Base-by-base conservation (phyloP, 164 flowering plant species). In the Macadamia tetraphylla region DNA sequence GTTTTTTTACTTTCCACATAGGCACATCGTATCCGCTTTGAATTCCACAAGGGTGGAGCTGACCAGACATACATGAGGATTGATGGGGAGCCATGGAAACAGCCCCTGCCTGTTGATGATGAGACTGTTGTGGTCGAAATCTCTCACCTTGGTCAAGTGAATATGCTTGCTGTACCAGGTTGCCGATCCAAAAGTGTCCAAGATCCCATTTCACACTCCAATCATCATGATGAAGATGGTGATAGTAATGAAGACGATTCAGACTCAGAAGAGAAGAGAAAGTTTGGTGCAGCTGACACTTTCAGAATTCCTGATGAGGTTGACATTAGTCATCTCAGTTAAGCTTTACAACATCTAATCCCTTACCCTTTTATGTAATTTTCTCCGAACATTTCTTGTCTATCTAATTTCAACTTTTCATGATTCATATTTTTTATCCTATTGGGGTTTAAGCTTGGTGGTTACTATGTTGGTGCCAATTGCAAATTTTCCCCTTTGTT, bases 31-130 rank as follows among this genome's bases (percentile, higher is more conserved):
- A 76, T 94, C 14, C 86, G 90, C n/a, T 94, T 94, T 56, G 94
- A 91, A 81, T 91, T 94, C 65, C 84, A 76, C 58, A 91, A 87
- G 65, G 94, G 93, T 46, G 88, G 80, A 40, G 83, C 89, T n/a
- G 84, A 84, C 43, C 82, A 82, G 29, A 87, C 94, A 3, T 88
- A 66, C 82, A 91, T 94, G 98, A 89, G 98, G 70, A 80, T 94
- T 5, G 98, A 94, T 74, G 98, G 98, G 53, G 98, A 94, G 68
- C 97, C 98, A 58, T 94, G 98, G 96, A 91, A 89, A 67, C 98
- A 94, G 59, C 98, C 97, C 3, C 87, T 88, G 6, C 97, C 98
- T n/a, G 76, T 71, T 0, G 90, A 88, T 52, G 96, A 94, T 69
- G 89, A 91, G 60, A 81, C 87, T 8, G 90, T 91, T 18, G 77